Evolutionary conservation across 2,329 filamentous ascomycete species (phyloP).

Genomic region (Eutypella sp.): DNA sequence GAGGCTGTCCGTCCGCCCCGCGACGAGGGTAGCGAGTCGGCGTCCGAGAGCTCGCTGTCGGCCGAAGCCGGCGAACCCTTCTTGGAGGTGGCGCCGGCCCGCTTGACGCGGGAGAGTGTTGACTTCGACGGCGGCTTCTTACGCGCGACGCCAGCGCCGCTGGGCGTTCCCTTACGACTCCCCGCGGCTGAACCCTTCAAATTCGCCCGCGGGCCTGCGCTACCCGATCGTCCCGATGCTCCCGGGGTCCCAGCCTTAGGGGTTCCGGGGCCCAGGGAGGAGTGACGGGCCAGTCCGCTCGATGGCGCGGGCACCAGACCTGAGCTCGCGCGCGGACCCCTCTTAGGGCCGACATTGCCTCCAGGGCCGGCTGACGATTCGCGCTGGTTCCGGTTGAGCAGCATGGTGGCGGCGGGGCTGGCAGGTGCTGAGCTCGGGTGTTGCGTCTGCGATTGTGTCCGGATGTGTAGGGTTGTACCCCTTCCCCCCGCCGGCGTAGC

Average conservation of each 20-base stretch:
- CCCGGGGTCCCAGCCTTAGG: slow-evolving; percentile 44
- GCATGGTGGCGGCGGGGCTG: slow-evolving; percentile 56
- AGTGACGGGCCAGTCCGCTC: slow-evolving; percentile 56
- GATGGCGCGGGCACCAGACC: slow-evolving; percentile 45
- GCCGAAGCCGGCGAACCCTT: slow-evolving; percentile 60
- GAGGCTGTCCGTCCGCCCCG: slow-evolving; percentile 37
- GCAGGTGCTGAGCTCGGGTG: slow-evolving; percentile 53
- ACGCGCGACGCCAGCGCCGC: slow-evolving; percentile 22
- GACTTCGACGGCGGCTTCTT: slow-evolving; percentile 46
- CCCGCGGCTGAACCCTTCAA: slow-evolving; percentile 39
- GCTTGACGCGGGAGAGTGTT: slow-evolving; percentile 59
- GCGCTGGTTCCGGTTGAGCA: slow-evolving; percentile 51
- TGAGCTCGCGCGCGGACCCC: slow-evolving; percentile 44
- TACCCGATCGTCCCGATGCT: slow-evolving; percentile 46
- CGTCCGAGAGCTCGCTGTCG: slow-evolving; percentile 62
- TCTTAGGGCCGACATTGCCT: slow-evolving; percentile 40
- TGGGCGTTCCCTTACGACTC: slow-evolving; percentile 40
- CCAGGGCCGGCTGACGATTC: slow-evolving; percentile 56
- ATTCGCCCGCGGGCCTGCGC: slow-evolving; percentile 52
- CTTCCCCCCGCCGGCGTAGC: slow-evolving; percentile 39
- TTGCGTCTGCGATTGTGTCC: slow-evolving; percentile 44
- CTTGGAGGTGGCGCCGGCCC: slow-evolving; percentile 39
- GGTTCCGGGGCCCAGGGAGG: slow-evolving; percentile 58
- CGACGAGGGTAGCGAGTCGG: slow-evolving; percentile 49
- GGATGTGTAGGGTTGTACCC: slow-evolving; percentile 40